These are phyloP conservation scores for Dipteronia dyeriana DNA, from an alignment of 345 rosid genomes.

Conservation along the genomic window DNA sequence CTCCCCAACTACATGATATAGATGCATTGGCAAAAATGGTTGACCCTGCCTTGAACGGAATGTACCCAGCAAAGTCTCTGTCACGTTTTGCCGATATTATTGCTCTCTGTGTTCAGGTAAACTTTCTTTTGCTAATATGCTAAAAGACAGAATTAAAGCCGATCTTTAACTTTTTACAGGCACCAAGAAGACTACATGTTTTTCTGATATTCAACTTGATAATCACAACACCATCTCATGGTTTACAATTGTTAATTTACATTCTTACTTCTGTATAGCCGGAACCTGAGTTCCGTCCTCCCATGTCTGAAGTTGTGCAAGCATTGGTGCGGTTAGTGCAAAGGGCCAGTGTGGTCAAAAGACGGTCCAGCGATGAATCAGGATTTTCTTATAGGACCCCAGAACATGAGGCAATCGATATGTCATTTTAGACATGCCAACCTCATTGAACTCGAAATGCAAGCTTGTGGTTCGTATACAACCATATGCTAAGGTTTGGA, in stretches of 20 bases:
- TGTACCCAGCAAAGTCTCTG: constrained; percentile 97
- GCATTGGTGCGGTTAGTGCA: constrained; percentile 89
- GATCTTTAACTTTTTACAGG: not conserved
- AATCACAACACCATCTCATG: not conserved
- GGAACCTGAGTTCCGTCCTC: constrained; percentile 98
- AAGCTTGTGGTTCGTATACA: constrained; percentile 18
- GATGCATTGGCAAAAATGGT: constrained; percentile 98
- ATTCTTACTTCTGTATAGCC: constrained; percentile 49
- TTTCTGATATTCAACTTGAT: too few relatives aligned
- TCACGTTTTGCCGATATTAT: constrained; percentile 98
- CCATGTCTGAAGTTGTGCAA: constrained; percentile 99
- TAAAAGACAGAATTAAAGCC: not conserved
- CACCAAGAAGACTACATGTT: not conserved
- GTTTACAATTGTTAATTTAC: not conserved
- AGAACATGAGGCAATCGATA: constrained; percentile 78
- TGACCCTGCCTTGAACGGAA: constrained; percentile 89
- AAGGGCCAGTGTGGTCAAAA: constrained; percentile 80
- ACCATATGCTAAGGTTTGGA: constrained; percentile 7
- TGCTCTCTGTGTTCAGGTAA: constrained; percentile 97
- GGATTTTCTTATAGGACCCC: constrained; percentile 83
- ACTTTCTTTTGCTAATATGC: constrained; percentile 2
- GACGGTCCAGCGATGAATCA: constrained; percentile 85
- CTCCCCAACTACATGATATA: constrained; percentile 96
- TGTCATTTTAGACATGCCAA: constrained; percentile 41
- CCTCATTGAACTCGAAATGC: constrained; percentile 13